Percentiles rank a stretch among this genome's conserved stretches.
These are phyloP conservation scores for Calcarisporium arbuscula DNA, from an alignment of 2,329 filamentous ascomycete genomes.

Conservation along the genomic window DNA sequence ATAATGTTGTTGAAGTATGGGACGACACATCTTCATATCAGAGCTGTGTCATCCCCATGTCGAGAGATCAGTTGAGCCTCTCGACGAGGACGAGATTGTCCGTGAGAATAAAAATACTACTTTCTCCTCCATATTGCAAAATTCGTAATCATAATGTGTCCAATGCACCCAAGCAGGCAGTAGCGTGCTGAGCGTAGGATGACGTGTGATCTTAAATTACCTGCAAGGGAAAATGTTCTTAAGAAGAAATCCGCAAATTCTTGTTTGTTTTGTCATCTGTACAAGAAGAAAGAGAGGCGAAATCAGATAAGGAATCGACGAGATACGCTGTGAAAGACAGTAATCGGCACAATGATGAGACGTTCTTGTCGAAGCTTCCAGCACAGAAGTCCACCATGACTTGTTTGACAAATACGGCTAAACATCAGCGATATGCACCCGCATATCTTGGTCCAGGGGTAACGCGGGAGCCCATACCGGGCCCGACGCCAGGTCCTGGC, in stretches of 20 bases:
- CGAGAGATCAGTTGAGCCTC: not conserved
- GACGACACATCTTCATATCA: too few species aligned
- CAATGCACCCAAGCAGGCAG: conserved; percentile 47
- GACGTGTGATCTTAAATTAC: conserved; percentile 49
- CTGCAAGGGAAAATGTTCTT: conserved; percentile 44
- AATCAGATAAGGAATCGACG: conserved; percentile 21
- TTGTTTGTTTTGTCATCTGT: conserved; percentile 31
- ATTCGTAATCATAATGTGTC: conserved; percentile 57
- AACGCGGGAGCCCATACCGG: conserved; percentile 53
- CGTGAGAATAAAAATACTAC: too few species aligned
- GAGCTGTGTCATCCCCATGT: too few species aligned
- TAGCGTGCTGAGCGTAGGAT: conserved; percentile 50
- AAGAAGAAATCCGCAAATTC: conserved; percentile 40
- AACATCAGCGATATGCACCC: conserved; percentile 48
- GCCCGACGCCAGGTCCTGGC: conserved; percentile 74
- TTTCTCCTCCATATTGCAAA: conserved; percentile 45
- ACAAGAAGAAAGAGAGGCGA: conserved; percentile 23
- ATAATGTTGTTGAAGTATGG: too few species aligned
- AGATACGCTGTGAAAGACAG: conserved; percentile 6
- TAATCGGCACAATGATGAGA: conserved; percentile 1
- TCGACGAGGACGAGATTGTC: not conserved
- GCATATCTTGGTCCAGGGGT: conserved; percentile 49
- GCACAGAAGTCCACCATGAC: conserved; percentile 11
- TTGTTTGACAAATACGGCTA: conserved; percentile 5
- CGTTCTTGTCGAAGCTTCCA: conserved; percentile 1